These are phyloP conservation scores for Suhomyces bribrorum DNA, from an alignment of 1,139 yeast genomes.

Conservation along the genomic window DNA sequence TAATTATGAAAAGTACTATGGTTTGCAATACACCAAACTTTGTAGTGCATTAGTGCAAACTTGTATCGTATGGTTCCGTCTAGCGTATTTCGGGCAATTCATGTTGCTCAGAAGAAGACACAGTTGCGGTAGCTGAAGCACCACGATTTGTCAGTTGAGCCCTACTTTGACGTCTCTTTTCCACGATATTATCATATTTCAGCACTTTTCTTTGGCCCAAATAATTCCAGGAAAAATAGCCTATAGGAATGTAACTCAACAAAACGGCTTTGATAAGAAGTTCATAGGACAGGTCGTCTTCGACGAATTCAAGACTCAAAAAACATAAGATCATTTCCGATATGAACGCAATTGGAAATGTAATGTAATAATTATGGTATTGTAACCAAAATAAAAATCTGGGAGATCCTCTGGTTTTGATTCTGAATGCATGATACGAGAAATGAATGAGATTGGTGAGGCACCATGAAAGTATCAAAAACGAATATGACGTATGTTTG, in stretches of 20 bases:
- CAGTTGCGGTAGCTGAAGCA: conserved; percentile 1
- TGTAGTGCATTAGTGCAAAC: not conserved
- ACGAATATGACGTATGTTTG: conserved; percentile 49
- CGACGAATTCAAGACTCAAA: conserved; percentile 48
- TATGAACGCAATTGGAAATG: conserved; percentile 46
- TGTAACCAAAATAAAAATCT: conserved; percentile 39
- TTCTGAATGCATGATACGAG: conserved; percentile 49
- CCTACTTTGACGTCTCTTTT: conserved; percentile 19
- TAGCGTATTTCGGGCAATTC: conserved; percentile 2
- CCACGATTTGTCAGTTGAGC: not conserved
- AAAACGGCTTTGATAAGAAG: conserved; percentile 27
- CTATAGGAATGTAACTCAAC: conserved; percentile 39
- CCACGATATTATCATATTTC: conserved; percentile 27
- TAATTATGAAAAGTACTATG: too few species aligned
- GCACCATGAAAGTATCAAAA: conserved; percentile 50
- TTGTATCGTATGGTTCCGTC: not conserved
- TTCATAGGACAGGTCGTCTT: conserved; percentile 35
- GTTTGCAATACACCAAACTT: too few species aligned
- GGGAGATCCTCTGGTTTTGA: conserved; percentile 38
- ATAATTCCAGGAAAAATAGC: conserved; percentile 39
- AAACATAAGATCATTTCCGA: conserved; percentile 58
- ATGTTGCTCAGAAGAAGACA: conserved; percentile 5
- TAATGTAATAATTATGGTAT: conserved; percentile 40
- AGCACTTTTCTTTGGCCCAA: conserved; percentile 24
- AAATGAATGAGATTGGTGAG: conserved; percentile 42